Percentiles rank a stretch among this genome's conserved stretches.
Conservation (phyloP, 73 alveolate genomes). For the Symbiodinium natans region DNA sequence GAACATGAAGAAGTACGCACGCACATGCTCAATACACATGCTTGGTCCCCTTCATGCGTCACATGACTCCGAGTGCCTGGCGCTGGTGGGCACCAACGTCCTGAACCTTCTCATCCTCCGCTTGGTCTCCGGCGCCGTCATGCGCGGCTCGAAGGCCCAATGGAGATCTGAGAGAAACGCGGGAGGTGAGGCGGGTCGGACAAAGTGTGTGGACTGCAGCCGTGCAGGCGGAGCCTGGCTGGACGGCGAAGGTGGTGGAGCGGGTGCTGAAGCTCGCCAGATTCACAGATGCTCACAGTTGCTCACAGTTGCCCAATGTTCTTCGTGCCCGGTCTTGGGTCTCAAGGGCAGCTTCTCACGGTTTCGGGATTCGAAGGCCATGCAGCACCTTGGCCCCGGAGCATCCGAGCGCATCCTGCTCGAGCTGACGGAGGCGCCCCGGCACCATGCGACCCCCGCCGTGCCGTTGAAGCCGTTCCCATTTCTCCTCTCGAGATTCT, state of each 20-base stretch:
- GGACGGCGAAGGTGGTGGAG: background rate
- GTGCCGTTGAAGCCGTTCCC: no score
- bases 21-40: no score
- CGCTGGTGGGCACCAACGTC: constrained; percentile 91
- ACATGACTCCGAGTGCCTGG: constrained; percentile 39
- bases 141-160: constrained; percentile 60
- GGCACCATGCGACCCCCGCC: background rate
- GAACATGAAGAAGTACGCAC: no score
- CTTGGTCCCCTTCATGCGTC: no score
- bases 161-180: background rate
- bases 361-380: background rate
- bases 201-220: background rate
- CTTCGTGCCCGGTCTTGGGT: background rate
- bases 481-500: no score
- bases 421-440: background rate
- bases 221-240: background rate
- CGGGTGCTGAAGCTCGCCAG: background rate
- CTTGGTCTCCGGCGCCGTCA: constrained; percentile 67
- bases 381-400: constrained; percentile 54
- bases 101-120: constrained; percentile 72
- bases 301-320: background rate
- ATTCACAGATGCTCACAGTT: background rate
- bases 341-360: background rate
- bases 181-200: no score
- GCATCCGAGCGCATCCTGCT: constrained; percentile 58